phyloP scores from a whole-genome alignment of 2,329 filamentous ascomycete species.

The Paecilomyces fulvus region DNA sequence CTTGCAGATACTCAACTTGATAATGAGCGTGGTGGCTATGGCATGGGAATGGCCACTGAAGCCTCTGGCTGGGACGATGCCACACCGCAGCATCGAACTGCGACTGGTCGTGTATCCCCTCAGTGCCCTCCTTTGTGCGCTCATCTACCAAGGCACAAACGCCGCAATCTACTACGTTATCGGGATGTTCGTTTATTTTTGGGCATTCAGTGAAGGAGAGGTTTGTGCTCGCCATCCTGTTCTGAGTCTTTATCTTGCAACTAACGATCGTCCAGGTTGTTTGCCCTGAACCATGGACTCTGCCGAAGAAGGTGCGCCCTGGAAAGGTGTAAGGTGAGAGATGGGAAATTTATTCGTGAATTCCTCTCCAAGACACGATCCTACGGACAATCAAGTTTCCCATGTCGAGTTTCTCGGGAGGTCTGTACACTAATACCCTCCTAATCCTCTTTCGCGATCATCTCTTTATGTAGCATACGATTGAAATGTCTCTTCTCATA shows the following conservation, averaged over 20 bases:
- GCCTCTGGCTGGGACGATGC: conserved; percentile 62
- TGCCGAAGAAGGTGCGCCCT: conserved; percentile 45
- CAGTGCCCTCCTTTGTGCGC: conserved; percentile 60
- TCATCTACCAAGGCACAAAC: conserved; percentile 91
- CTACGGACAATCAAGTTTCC: not conserved
- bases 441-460: not conserved
- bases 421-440: not conserved
- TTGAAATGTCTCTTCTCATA: not conserved
- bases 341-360: not conserved
- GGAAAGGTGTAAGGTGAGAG: conserved; percentile 20
- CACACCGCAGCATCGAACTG: conserved; percentile 83
- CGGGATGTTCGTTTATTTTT: conserved; percentile 82
- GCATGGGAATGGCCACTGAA: conserved; percentile 86
- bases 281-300: conserved; percentile 61
- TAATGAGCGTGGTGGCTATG: conserved; percentile 69
- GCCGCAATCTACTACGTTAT: conserved; percentile 85
- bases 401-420: not conserved
- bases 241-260: not conserved
- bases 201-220: conserved; percentile 96
- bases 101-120: conserved; percentile 77
- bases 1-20: conserved; percentile 80
- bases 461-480: not conserved
- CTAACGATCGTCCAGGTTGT: conserved; percentile 45
- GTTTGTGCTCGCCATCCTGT: conserved; percentile 45
- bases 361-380: not conserved